phyloP scores from a whole-genome alignment of 1,284 basidiomycete genomes.

The Tilletia setariae region DNA sequence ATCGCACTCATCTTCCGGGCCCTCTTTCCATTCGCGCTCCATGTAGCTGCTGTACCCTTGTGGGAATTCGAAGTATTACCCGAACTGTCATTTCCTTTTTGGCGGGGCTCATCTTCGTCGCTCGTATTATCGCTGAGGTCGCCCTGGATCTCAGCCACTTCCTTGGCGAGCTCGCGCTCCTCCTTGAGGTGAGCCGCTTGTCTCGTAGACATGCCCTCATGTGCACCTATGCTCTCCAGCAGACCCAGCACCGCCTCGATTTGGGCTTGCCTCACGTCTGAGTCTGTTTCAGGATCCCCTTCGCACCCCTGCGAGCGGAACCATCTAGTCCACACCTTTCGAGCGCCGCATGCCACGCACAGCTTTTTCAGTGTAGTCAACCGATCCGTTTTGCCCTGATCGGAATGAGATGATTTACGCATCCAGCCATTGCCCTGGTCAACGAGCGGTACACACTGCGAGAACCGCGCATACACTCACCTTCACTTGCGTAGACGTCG shows the following conservation, averaged over 20 bases:
- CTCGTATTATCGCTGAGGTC: background rate
- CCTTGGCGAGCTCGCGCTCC: conserved; percentile 2
- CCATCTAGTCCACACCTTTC: background rate
- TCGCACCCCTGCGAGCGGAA: background rate
- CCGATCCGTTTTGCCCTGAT: background rate
- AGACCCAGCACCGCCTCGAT: background rate
- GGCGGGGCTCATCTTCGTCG: background rate
- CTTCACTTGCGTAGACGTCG: no score
- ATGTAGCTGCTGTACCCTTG: background rate
- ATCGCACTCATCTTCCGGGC: conserved; percentile 1
- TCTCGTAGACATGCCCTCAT: conserved; percentile 1
- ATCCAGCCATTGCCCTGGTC: no score
- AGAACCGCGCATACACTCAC: no score
- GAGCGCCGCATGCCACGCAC: conserved; percentile 1
- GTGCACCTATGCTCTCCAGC: background rate
- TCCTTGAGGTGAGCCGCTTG: conserved; percentile 2
- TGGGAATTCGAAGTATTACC: background rate
- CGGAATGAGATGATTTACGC: no score
- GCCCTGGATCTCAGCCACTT: background rate
- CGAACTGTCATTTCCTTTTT: no score
- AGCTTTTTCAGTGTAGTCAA: conserved; percentile 4
- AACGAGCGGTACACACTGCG: no score
- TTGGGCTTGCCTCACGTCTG: background rate
- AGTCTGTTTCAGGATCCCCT: background rate
- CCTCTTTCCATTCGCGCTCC: background rate